Base-by-base conservation (phyloP, 768 basidiomycete species). In the Mycena chlorophos region DNA sequence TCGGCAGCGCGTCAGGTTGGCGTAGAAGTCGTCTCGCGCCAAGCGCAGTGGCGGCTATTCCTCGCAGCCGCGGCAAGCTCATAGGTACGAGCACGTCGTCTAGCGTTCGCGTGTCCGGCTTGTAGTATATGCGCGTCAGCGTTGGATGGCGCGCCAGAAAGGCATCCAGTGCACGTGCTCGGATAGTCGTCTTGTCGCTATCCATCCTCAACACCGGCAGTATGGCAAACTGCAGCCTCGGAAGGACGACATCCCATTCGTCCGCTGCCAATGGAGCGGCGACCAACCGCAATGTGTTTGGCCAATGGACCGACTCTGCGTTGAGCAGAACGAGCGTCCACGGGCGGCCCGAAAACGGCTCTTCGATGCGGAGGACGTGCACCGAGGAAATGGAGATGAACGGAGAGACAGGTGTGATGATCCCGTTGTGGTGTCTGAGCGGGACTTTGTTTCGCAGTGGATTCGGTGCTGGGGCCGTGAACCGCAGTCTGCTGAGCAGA, bases 211-310 rank as follows among this genome's bases (percentile, higher is more conserved):
- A 16, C 8, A 40, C n/a, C 2, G 59, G 55, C 5, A 61, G 26
- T 14, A 40, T 54, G 4, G 31, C 19, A 34, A 61, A 61, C 1
- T 23, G 20, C 40, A 61, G 42, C 25, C 38, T 5, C 22, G 55
- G 59, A 2, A 61, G 48, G n/a, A 61, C 53, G 26, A 45, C 59
- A 13, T 40, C 48, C 59, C 59, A 61, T 51, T 61, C 59, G 22
- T 47, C 48, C 30, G 6, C 48, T 2, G 51, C 48, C 19, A 61
- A 55, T 12, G 59, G 55, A 5, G 52, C 49, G 2, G 52, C 45
- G 19, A 61, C n/a, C n/a, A n/a, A 42, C 5, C 46, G 50, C 12
- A 61, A 22, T 5, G 46, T 27, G 23, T 47, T 56, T 1, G 55
- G 59, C 59, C 59, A 61, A 20, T 61, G 43, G 4, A 38, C 26